Conservation (phyloP, 1,139 yeast genomes). For the Pichia kudriavzevii region DNA sequence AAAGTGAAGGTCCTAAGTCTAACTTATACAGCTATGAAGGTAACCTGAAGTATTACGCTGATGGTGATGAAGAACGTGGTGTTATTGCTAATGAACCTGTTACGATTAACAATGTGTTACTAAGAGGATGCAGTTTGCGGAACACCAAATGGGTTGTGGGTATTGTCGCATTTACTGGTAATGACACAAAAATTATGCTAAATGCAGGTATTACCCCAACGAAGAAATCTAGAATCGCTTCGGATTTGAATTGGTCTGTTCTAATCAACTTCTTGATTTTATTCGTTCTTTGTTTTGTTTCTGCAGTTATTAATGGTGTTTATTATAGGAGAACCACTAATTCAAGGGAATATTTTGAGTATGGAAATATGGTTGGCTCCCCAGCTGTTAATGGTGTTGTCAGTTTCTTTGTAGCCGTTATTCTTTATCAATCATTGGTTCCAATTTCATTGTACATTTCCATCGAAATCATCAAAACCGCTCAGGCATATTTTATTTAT, state of each 20-base stretch:
- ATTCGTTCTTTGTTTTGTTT: constrained; percentile 70
- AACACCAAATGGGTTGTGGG: constrained; percentile 95
- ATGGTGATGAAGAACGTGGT: constrained; percentile 31
- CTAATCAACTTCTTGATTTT: constrained; percentile 67
- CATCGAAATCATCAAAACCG: constrained; percentile 88
- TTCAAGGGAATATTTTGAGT: constrained; percentile 69
- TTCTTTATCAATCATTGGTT: constrained; percentile 83
- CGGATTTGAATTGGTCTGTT: constrained; percentile 78
- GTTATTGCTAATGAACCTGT: constrained; percentile 58
- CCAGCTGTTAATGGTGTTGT: constrained; percentile 77
- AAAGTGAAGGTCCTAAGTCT: constrained; percentile 85
- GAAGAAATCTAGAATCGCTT: constrained; percentile 73
- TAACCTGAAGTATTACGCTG: constrained; percentile 56
- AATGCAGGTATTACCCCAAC: constrained; percentile 93
- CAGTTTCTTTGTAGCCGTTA: constrained; percentile 82
- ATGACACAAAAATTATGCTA: constrained; percentile 85
- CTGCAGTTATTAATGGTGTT: constrained; percentile 78
- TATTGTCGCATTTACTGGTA: constrained; percentile 80
- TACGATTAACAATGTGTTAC: constrained; percentile 66
- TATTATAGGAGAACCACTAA: constrained; percentile 46
- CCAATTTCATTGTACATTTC: constrained; percentile 94
- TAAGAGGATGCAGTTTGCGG: constrained; percentile 88
- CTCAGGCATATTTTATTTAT: constrained; percentile 88
- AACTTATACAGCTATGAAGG: constrained; percentile 84
- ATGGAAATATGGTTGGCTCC: constrained; percentile 52